phyloP scores from a whole-genome alignment of 192 early-diverging fungal genomes.

The Polychytrium aggregatum region DNA sequence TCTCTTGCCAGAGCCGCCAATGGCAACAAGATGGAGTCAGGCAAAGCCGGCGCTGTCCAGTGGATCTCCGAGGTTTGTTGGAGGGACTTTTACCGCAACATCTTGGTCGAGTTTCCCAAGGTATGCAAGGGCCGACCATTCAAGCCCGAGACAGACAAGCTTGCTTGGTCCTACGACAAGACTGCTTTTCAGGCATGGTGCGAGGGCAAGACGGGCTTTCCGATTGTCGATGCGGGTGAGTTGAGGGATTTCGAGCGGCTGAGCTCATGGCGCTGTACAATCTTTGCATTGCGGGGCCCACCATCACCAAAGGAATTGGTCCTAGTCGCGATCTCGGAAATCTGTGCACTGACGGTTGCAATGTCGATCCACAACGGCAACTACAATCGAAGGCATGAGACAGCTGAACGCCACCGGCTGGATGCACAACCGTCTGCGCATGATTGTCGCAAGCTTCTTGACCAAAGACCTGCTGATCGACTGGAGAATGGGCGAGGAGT shows the following conservation, averaged over 20 bases:
- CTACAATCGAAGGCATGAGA: conserved; percentile 38
- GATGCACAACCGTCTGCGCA: conserved; percentile 56
- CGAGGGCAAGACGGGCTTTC: conserved; percentile 53
- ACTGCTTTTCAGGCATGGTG: conserved; percentile 43
- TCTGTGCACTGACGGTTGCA: too few species aligned
- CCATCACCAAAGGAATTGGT: too few species aligned
- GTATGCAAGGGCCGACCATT: conserved; percentile 49
- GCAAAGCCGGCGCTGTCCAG: conserved; percentile 31
- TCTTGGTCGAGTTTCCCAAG: conserved; percentile 42
- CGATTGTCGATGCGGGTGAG: conserved; percentile 51
- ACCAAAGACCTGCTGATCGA: conserved; percentile 41
- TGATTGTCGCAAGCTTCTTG: conserved; percentile 44
- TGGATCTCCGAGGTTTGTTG: conserved; percentile 56
- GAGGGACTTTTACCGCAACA: conserved; percentile 55
- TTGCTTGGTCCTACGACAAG: conserved; percentile 41
- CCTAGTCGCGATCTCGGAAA: too few species aligned
- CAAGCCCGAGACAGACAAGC: conserved; percentile 29
- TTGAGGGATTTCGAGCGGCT: background rate
- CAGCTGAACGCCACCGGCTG: conserved; percentile 44
- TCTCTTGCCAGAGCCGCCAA: conserved; percentile 32
- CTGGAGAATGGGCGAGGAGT: conserved; percentile 62
- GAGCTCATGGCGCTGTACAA: background rate
- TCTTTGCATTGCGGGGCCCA: too few species aligned
- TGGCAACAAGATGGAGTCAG: conserved; percentile 31
- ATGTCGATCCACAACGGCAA: background rate